Evolutionary conservation across 1,139 yeast genomes (phyloP).

Genomic region (Pichia sp.): DNA sequence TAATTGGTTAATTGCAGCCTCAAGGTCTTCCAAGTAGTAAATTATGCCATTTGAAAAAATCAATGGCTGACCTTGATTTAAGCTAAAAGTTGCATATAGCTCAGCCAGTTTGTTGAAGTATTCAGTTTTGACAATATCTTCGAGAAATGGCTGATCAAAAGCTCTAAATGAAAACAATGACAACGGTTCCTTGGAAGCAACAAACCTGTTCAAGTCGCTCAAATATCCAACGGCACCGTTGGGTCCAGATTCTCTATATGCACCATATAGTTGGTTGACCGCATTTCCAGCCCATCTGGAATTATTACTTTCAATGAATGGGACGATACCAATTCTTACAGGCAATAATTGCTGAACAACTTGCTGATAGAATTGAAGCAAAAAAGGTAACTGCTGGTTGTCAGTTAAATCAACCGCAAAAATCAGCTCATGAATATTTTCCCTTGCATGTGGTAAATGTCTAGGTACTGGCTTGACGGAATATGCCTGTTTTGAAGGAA

Average conservation of each 20-base stretch:
- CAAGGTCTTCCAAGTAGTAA: conserved; percentile 28
- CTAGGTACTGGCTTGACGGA: conserved; percentile 35
- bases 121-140: conserved; percentile 2
- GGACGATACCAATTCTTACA: conserved; percentile 75
- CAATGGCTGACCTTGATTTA: conserved; percentile 29
- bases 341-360: conserved; percentile 56
- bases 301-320: conserved; percentile 31
- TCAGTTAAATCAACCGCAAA: conserved; percentile 61
- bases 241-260: conserved; percentile 23
- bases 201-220: conserved; percentile 13
- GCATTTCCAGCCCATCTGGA: conserved; percentile 14
- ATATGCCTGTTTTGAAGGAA: conserved; percentile 43
- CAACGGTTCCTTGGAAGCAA: conserved; percentile 7
- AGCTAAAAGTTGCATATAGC: conserved; percentile 28
- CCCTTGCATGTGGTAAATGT: conserved; percentile 59
- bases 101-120: conserved; percentile 23
- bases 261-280: conserved; percentile 29
- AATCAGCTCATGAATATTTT: conserved; percentile 70
- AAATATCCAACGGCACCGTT: conserved; percentile 20
- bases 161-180: conserved; percentile 7
- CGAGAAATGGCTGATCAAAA: conserved; percentile 11
- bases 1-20: conserved; percentile 29
- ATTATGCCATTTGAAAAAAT: conserved; percentile 72
- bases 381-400: conserved; percentile 36
- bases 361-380: conserved; percentile 42